phyloP scores from a whole-genome alignment of 306 rosid genomes.

The Luffa aegyptiaca region DNA sequence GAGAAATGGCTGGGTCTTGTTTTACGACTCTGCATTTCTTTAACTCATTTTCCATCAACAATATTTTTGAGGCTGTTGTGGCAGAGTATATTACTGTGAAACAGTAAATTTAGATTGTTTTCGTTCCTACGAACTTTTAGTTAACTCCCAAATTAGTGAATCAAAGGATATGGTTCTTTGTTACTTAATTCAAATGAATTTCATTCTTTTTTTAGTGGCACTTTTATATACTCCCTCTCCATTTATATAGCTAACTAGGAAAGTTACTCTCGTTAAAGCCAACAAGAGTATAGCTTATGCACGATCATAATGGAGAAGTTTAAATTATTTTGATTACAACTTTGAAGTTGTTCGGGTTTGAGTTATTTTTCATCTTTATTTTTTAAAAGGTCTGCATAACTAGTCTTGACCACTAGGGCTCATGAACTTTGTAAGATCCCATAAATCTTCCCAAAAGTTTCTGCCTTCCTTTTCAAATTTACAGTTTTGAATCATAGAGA shows the following conservation, averaged over 20 bases:
- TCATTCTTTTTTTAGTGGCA: background rate
- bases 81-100: background rate
- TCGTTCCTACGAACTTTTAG: background rate
- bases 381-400: too few relatives aligned
- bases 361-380: too few relatives aligned
- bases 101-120: background rate
- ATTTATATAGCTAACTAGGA: background rate
- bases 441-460: too few relatives aligned
- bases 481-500: too few relatives aligned
- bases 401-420: too few relatives aligned
- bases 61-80: background rate
- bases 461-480: too few relatives aligned
- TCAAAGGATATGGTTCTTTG: background rate
- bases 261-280: too few relatives aligned
- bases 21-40: slow-evolving; percentile 3
- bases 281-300: too few relatives aligned
- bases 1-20: slow-evolving; percentile 4
- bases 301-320: too few relatives aligned
- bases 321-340: too few relatives aligned
- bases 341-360: too few relatives aligned
- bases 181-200: background rate
- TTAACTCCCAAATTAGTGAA: background rate
- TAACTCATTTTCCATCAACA: background rate
- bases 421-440: too few relatives aligned
- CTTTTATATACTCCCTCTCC: background rate